Evolutionary conservation across 108 stramenopile genomes (phyloP).

Genomic region (Cyclotella sp.): DNA sequence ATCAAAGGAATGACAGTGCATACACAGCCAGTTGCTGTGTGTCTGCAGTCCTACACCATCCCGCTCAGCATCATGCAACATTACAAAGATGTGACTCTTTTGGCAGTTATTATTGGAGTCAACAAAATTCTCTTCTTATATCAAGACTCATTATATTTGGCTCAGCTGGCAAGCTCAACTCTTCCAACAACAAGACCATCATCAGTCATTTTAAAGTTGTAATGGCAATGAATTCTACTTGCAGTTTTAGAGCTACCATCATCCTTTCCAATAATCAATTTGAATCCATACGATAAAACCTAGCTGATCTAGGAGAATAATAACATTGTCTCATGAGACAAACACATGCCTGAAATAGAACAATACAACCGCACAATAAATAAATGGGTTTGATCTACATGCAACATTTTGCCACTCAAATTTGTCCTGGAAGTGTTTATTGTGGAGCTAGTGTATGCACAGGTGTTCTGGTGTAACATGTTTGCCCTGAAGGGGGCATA

Average conservation of each 20-base stretch:
- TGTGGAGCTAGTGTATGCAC: background rate
- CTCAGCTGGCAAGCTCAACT: slow-evolving; percentile 7
- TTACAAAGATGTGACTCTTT: slow-evolving; percentile 29
- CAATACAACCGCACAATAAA: background rate
- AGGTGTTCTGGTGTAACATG: background rate
- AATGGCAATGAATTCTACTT: background rate
- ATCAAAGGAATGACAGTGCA: background rate
- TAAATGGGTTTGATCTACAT: background rate
- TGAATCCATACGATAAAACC: background rate
- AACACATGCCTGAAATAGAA: too few relatives aligned
- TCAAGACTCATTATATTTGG: too few relatives aligned
- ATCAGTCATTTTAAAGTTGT: slow-evolving; percentile 13
- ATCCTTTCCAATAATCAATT: background rate
- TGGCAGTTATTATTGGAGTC: slow-evolving; percentile 52
- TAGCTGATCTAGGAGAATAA: too few relatives aligned
- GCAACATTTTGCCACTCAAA: background rate
- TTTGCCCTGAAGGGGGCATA: background rate
- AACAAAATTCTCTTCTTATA: slow-evolving; percentile 54
- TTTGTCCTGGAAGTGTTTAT: background rate
- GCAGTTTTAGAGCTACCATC: background rate
- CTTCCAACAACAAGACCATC: background rate
- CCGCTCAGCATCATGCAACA: slow-evolving; percentile 32
- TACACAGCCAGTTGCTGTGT: background rate
- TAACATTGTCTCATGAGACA: too few relatives aligned
- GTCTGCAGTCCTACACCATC: slow-evolving; percentile 1